Evolutionary conservation across 805 yeast species (phyloP), one percentile per base, ranked within the genome.

Genomic region (Candida odintsovae): DNA sequence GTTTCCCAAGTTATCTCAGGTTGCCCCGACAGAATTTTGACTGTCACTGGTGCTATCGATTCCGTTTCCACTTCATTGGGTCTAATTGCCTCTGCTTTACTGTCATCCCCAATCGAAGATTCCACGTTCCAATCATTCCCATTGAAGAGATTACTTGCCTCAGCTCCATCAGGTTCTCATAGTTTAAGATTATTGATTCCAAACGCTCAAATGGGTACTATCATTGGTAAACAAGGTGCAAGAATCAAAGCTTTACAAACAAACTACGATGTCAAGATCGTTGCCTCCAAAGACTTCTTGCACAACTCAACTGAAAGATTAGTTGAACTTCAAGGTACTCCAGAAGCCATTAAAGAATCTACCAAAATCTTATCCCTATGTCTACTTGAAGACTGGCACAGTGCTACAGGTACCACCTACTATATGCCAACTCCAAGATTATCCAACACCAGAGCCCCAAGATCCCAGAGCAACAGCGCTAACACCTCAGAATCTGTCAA

Each of bases 171-270:
- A 38, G 80, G 78, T 23, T 72, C 76, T 42, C 73, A 78, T 31
- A 71, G 78, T 31, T 64, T 89, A 57, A 76, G 96, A 59, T 70
- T 90, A 40, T 70, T 90, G 51, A 74, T 89, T 49, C 89, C 96
- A 37, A 88, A 89, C 65, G 75, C 82, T 43, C 96, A 88, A 63
- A 82, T 89, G 80, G 96, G 96, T 36, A 82, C 95, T 9, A 76
- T 90, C 40, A 89, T 90, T 61, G 97, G 97, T 44, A 80, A 85
- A 48, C 86, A 78, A 50, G 97, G 97, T 44, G 69, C 73, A 12
- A 76, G 90, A 61, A 90, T 90, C 61, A 89, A 87, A 69, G 75
- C 83, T 37, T 77, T 89, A 50, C 94, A 86, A 68, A 83, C 80
- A 49, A 69, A 67, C 28, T 82, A 71, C 63, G 70, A 75, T 46